These are phyloP conservation scores for Alopecurus myosuroides DNA, from an alignment of 176 grass and related monocot genomes.

Conservation along the genomic window DNA sequence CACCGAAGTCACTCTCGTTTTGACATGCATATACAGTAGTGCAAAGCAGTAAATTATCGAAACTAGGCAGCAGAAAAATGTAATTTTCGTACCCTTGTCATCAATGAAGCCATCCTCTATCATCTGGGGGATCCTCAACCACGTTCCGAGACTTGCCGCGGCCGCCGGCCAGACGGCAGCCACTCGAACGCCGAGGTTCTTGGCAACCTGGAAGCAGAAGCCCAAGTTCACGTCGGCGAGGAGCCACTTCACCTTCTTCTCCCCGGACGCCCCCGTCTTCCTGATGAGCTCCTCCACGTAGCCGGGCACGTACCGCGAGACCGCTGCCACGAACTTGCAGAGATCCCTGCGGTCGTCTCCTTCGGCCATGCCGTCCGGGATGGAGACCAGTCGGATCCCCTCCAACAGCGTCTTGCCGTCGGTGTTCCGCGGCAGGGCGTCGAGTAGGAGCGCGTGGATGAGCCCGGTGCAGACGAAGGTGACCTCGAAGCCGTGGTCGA, in stretches of 20 bases:
- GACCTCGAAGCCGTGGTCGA: constrained; percentile 48
- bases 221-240: constrained; percentile 55
- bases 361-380: constrained; percentile 60
- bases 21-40: too few species aligned
- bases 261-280: constrained; percentile 1
- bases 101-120: constrained; percentile 48
- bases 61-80: neutral
- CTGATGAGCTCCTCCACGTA: constrained; percentile 35
- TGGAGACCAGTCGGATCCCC: constrained; percentile 46
- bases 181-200: constrained; percentile 37
- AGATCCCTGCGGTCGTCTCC: constrained; percentile 67
- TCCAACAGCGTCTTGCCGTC: neutral
- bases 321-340: constrained; percentile 39
- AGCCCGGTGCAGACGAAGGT: constrained; percentile 76
- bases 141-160: constrained; percentile 12
- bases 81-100: constrained; percentile 35
- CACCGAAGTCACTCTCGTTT: too few species aligned
- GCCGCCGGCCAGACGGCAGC: constrained; percentile 46
- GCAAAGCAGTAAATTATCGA: neutral
- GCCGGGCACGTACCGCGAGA: constrained; percentile 12
- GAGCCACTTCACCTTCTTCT: constrained; percentile 30
- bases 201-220: constrained; percentile 48
- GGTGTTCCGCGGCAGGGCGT: neutral
- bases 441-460: constrained; percentile 36
- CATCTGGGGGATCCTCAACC: constrained; percentile 48